Evolutionary conservation across 345 rosid species (phyloP).

Genomic region (Hirschfeldia incana): DNA sequence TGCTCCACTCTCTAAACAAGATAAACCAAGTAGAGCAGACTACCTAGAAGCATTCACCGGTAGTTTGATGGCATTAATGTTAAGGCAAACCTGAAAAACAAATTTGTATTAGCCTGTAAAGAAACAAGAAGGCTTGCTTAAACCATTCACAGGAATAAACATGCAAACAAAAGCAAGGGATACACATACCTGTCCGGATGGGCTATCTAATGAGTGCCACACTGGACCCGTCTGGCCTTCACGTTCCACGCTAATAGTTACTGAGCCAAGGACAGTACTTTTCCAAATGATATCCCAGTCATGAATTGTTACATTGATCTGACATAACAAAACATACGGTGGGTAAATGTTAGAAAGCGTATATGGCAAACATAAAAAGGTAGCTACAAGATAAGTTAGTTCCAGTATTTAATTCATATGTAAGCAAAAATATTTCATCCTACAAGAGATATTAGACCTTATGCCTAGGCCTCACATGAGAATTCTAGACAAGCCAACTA

Average conservation of each 20-base stretch:
- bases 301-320: slow-evolving; percentile 94
- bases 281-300: slow-evolving; percentile 99
- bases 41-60: slow-evolving; percentile 72
- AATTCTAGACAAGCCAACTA: background rate
- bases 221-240: slow-evolving; percentile 90
- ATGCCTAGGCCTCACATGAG: background rate
- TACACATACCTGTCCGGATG: slow-evolving; percentile 85
- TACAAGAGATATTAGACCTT: background rate
- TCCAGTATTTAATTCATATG: background rate
- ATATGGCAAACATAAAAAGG: background rate
- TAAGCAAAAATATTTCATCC: background rate
- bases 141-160: background rate
- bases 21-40: background rate
- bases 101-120: slow-evolving; percentile 24
- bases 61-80: slow-evolving; percentile 70
- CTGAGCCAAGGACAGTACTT: slow-evolving; percentile 96
- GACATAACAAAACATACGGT: slow-evolving; percentile 29
- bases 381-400: no score
- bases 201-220: slow-evolving; percentile 86
- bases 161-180: slow-evolving; percentile 19
- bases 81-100: slow-evolving; percentile 81
- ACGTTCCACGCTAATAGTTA: slow-evolving; percentile 74
- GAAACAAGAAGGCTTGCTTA: background rate
- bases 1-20: background rate
- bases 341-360: slow-evolving; percentile 5